A percentile compares a stretch with the other conserved stretches of the same genome.
These are phyloP conservation scores for Plasmodium falciparum DNA, from an alignment of 169 alveolate genomes.

Conservation along the genomic window DNA sequence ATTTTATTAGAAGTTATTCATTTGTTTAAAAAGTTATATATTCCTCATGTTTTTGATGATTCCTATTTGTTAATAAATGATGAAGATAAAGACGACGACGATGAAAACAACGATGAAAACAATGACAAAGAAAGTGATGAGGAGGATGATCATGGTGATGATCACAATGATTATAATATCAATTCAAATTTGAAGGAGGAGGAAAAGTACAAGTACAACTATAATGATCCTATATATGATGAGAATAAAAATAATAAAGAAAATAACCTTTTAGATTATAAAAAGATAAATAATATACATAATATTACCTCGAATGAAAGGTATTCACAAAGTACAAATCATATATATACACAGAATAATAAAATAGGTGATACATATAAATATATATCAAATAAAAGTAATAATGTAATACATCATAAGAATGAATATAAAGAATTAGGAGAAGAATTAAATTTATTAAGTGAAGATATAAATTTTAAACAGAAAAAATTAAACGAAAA, in stretches of 20 bases:
- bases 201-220: not conserved
- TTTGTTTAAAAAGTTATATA: constrained; percentile 85
- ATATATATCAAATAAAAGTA: not conserved
- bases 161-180: not conserved
- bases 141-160: too few relatives aligned
- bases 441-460: constrained; percentile 11
- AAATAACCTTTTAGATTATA: not conserved
- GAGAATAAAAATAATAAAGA: not conserved
- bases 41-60: constrained; percentile 80
- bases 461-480: constrained; percentile 76
- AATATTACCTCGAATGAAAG: not conserved
- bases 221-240: not conserved
- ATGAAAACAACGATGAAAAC: too few relatives aligned
- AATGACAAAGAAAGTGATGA: too few relatives aligned
- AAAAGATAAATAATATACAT: not conserved
- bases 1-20: constrained; percentile 89
- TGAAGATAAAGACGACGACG: constrained; percentile 48
- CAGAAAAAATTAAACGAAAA: constrained; percentile 63
- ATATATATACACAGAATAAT: not conserved
- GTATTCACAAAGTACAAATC: not conserved
- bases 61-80: constrained; percentile 33
- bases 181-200: not conserved
- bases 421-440: constrained; percentile 2
- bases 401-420: constrained; percentile 19
- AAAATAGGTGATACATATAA: not conserved